These are phyloP conservation scores for Pythium brassicae DNA, from an alignment of 352 stramenopile genomes.

Conservation along the genomic window DNA sequence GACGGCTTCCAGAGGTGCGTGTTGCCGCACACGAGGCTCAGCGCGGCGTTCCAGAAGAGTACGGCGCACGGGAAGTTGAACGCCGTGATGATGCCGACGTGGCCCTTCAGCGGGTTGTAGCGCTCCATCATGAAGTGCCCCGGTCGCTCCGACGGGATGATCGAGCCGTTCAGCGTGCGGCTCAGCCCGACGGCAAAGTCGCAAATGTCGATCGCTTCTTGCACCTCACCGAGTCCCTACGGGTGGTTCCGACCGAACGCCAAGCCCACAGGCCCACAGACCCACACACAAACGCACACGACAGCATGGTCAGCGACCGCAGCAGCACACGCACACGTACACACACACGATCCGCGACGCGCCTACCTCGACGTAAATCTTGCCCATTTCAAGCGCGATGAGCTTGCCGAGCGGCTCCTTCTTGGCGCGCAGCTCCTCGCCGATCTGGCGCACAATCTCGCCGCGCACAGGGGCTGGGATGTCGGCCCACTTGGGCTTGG, in stretches of 20 bases:
- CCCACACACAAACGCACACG: slow-evolving; percentile 2
- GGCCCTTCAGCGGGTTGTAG: slow-evolving; percentile 91
- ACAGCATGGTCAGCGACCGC: neutral
- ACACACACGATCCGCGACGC: neutral
- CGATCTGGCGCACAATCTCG: slow-evolving; percentile 92
- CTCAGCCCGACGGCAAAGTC: slow-evolving; percentile 92
- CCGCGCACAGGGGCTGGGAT: slow-evolving; percentile 89
- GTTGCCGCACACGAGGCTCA: slow-evolving; percentile 90
- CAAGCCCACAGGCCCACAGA: too few relatives aligned
- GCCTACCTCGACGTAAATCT: slow-evolving; percentile 86
- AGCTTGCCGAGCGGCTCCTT: slow-evolving; percentile 87
- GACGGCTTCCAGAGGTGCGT: slow-evolving; percentile 91
- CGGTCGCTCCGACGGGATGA: slow-evolving; percentile 88
- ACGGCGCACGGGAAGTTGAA: slow-evolving; percentile 93
- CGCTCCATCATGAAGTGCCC: slow-evolving; percentile 93
- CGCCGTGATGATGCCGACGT: slow-evolving; percentile 91
- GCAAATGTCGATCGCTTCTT: slow-evolving; percentile 94
- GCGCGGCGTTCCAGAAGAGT: slow-evolving; percentile 89
- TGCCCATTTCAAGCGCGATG: slow-evolving; percentile 89
- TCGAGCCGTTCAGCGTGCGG: slow-evolving; percentile 81
- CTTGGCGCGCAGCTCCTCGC: slow-evolving; percentile 85
- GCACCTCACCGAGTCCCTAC: slow-evolving; percentile 89
- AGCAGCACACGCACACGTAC: neutral
- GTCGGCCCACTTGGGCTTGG: slow-evolving; percentile 81
- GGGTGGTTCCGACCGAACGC: neutral